Base-by-base conservation (phyloP, 2,329 filamentous ascomycete species). In the Pseudohalonectria lignicola region DNA sequence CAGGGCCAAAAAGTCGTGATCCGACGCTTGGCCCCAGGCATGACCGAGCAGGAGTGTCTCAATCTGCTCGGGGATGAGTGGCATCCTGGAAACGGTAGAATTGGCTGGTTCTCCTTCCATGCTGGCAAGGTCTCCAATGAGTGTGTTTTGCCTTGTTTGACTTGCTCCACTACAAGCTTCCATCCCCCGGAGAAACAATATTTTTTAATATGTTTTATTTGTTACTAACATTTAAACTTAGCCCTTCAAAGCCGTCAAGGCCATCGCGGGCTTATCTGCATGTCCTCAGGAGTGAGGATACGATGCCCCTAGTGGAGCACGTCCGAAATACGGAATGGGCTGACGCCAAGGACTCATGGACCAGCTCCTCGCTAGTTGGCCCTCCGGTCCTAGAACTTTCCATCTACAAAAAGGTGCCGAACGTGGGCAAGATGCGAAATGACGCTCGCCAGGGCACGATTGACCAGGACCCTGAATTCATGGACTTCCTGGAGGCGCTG, bases 401-500 rank as follows among this genome's bases (percentile, higher is more conserved):
- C 15, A 75, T 82, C 1, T 94, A 88, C 62, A 85, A 86, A 47
- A 88, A 88, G 51, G 74, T 86, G 2, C 86, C 90, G 2, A 76
- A 75, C 42, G 8, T 26, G 23, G 74, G 70, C 26, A 86, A 85
- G 55, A 75, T 76, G 36, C 79, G 86, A 25, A 75, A 77, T 39
- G 92, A 98, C 64, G 77, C 79, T 38, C 79, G 88, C 12, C 86
- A 94, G 56, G 92, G 90, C 38, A 94, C 87, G 3, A 96, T 98
- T 47, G 92, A 98, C 51, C 87, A 94, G 55, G 92, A 98, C 52
- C 79, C 86, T 0, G 92, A 96, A 49, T 98, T 95, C 50, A 93
- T 95, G 66, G 78, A 80, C 19, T 98, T 96, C 55, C 71, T 98
- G 7, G 84, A 93, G 56, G 82, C 76, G 39, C 71, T 96, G 34